Conservation (phyloP, 2,329 filamentous ascomycete genomes). For the Epichloe gansuensis region DNA sequence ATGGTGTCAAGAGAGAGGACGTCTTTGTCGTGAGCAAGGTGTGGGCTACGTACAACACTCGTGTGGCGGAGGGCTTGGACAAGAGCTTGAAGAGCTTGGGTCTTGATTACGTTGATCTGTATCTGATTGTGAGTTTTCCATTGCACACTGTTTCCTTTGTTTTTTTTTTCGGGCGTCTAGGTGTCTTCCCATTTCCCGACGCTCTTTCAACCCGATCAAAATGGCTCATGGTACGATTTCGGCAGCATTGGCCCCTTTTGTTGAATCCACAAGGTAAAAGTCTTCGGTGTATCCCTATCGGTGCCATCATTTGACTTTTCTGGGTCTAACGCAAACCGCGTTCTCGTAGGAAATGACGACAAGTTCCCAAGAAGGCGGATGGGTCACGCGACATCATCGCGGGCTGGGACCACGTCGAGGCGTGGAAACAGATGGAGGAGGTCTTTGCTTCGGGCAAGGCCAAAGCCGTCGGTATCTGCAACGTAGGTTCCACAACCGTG, state of each 20-base stretch:
- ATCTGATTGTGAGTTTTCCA: conserved; percentile 45
- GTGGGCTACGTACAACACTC: conserved; percentile 68
- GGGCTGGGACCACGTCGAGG: conserved; percentile 58
- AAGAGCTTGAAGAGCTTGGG: conserved; percentile 63
- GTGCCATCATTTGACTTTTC: neutral
- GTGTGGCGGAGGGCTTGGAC: conserved; percentile 56
- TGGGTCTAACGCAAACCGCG: neutral
- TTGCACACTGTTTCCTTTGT: neutral
- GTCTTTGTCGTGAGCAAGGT: conserved; percentile 79
- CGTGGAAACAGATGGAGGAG: conserved; percentile 67
- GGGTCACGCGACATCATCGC: conserved; percentile 62
- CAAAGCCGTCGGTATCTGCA: conserved; percentile 42
- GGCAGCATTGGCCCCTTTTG: conserved; percentile 66
- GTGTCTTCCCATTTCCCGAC: neutral
- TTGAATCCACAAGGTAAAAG: conserved; percentile 61
- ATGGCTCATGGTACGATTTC: neutral
- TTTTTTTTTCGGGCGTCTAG: neutral
- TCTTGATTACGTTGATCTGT: conserved; percentile 72
- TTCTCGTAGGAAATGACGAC: conserved; percentile 48
- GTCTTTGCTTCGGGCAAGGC: conserved; percentile 47
- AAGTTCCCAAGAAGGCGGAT: conserved; percentile 61
- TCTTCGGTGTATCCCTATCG: neutral
- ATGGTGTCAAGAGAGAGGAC: conserved; percentile 63
- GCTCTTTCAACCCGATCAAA: neutral
- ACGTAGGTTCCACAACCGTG: conserved; percentile 23